A percentile compares a stretch with the other conserved stretches of the same genome.
phyloP scores from a whole-genome alignment of 1,284 basidiomycete genomes.

The Leccinum insolens region DNA sequence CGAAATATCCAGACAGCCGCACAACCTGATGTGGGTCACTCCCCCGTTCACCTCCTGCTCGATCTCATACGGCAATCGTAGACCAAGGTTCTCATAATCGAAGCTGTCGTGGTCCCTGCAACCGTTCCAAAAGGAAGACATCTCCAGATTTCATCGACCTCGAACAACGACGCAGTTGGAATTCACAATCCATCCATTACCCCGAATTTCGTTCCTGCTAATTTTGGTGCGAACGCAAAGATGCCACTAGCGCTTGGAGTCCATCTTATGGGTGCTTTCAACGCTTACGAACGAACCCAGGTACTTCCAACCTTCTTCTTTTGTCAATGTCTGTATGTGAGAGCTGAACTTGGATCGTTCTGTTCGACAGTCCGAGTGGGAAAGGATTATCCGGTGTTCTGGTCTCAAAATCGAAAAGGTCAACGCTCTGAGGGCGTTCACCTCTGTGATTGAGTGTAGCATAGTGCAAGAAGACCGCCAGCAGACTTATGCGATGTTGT shows the following conservation, averaged over 20 bases:
- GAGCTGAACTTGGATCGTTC: not conserved
- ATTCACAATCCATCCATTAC: not conserved
- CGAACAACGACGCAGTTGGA: not conserved
- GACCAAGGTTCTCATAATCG: slow-evolving; percentile 12
- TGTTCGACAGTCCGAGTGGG: not conserved
- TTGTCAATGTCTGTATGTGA: not conserved
- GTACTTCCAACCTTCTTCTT: not conserved
- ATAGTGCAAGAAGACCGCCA: not conserved
- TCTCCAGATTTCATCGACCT: not conserved
- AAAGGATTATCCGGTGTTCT: not conserved
- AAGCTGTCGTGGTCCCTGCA: slow-evolving; percentile 7
- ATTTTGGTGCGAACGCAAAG: slow-evolving; percentile 9
- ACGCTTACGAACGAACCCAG: slow-evolving; percentile 2
- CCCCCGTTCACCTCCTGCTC: not conserved
- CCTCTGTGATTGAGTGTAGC: slow-evolving; percentile 9
- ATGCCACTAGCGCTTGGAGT: slow-evolving; percentile 13
- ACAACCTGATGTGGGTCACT: not conserved
- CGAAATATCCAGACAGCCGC: slow-evolving; percentile 6
- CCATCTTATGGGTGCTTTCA: slow-evolving; percentile 13
- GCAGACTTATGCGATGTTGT: not conserved
- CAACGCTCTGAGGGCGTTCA: slow-evolving; percentile 3
- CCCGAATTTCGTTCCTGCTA: slow-evolving; percentile 6
- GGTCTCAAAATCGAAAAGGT: slow-evolving; percentile 1
- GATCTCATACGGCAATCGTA: not conserved
- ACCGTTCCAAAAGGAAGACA: not conserved